Conservation (phyloP, 257 asterid species). For the Ilex aquifolium region DNA sequence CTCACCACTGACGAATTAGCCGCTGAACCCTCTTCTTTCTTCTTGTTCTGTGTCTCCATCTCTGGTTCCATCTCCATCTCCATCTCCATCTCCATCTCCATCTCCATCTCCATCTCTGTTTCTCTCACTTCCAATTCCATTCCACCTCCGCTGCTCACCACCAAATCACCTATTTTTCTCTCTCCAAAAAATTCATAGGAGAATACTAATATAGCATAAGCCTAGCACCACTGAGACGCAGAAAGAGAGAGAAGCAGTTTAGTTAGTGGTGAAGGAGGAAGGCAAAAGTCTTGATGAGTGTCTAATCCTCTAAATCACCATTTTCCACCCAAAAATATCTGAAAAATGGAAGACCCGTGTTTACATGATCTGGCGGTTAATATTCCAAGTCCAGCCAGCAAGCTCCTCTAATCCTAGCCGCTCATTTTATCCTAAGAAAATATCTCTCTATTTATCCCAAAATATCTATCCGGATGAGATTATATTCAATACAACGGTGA, state of each 20-base stretch:
- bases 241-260: neutral
- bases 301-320: neutral
- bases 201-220: too few species aligned
- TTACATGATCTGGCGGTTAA: too few species aligned
- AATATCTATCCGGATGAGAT: too few species aligned
- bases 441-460: too few species aligned
- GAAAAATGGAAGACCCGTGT: too few species aligned
- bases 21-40: slow-evolving; percentile 19
- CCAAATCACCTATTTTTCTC: slow-evolving; percentile 55
- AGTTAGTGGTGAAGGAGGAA: neutral
- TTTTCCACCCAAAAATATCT: neutral
- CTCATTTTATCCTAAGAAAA: too few species aligned
- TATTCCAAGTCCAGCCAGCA: too few species aligned
- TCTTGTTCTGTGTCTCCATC: slow-evolving; percentile 5
- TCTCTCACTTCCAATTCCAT: slow-evolving; percentile 28
- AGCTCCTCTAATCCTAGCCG: too few species aligned
- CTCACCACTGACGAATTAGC: slow-evolving; percentile 27
- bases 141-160: slow-evolving; percentile 43
- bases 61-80: neutral
- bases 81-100: slow-evolving; percentile 9
- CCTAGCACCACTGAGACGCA: neutral
- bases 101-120: slow-evolving; percentile 15
- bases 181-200: neutral
- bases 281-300: neutral
- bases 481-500: too few species aligned